These are phyloP conservation scores for Arachnomyces sp. DNA, from an alignment of 2,329 filamentous ascomycete genomes.

Conservation along the genomic window DNA sequence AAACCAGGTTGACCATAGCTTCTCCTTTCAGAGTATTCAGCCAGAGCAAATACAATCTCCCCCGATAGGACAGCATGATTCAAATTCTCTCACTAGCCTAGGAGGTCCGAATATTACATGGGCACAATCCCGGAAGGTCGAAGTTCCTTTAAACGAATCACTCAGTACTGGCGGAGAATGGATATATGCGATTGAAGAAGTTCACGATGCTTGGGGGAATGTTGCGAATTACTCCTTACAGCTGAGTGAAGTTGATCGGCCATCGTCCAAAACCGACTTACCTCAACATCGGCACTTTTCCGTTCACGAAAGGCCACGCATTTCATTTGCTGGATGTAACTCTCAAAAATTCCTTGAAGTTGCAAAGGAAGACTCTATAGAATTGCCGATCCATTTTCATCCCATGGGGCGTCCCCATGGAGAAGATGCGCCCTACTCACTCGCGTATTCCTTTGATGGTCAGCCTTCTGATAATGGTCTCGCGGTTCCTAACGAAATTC, in stretches of 20 bases:
- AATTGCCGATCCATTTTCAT: conserved; percentile 65
- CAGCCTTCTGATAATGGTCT: conserved; percentile 61
- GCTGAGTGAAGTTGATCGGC: conserved; percentile 60
- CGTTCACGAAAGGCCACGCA: conserved; percentile 77
- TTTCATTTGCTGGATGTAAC: conserved; percentile 67
- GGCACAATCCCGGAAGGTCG: conserved; percentile 67
- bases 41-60: conserved; percentile 79
- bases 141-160: conserved; percentile 83
- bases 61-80: conserved; percentile 54
- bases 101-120: conserved; percentile 56
- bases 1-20: conserved; percentile 74
- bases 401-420: conserved; percentile 51
- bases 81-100: conserved; percentile 50
- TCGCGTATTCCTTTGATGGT: conserved; percentile 77
- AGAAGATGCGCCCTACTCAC: conserved; percentile 58
- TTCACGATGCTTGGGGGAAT: conserved; percentile 86
- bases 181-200: conserved; percentile 86
- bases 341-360: conserved; percentile 74
- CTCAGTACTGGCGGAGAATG: conserved; percentile 71
- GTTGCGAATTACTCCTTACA: conserved; percentile 60
- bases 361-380: conserved; percentile 61
- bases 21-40: conserved; percentile 88
- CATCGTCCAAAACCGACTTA: conserved; percentile 48
- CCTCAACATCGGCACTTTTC: conserved; percentile 68
- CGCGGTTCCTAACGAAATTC: conserved; percentile 47